These are phyloP conservation scores for Pseudogymnoascus sp. DNA, from an alignment of 2,329 filamentous ascomycete genomes.

Conservation along the genomic window DNA sequence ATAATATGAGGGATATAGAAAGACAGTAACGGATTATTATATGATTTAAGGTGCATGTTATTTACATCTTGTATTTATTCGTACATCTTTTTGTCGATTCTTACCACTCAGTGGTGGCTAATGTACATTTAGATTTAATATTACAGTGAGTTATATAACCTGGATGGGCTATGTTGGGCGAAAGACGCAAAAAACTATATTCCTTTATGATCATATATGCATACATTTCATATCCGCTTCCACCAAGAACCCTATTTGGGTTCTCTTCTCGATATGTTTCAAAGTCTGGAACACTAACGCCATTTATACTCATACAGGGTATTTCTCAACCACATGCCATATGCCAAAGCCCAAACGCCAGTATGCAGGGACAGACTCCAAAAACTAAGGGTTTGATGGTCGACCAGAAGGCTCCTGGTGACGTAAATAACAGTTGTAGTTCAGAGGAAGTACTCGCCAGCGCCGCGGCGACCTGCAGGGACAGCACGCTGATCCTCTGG, in stretches of 20 bases:
- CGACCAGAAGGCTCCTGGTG: constrained; percentile 7
- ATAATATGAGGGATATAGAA: background rate
- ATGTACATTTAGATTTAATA: background rate
- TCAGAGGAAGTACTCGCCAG: constrained; percentile 64
- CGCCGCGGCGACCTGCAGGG: constrained; percentile 60
- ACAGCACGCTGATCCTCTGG: constrained; percentile 77
- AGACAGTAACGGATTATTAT: background rate
- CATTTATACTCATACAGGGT: constrained; percentile 10
- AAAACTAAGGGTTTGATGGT: background rate
- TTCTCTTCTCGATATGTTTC: background rate
- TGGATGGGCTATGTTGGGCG: background rate
- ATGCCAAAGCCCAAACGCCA: constrained; percentile 10
- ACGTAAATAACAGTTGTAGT: constrained; percentile 5
- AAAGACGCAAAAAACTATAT: background rate
- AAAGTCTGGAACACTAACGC: constrained; percentile 5
- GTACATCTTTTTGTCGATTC: background rate
- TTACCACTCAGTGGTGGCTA: background rate
- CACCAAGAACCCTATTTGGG: background rate
- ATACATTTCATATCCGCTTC: constrained; percentile 1
- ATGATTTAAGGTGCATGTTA: background rate
- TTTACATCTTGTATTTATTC: background rate
- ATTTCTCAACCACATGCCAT: constrained; percentile 10
- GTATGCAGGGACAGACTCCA: constrained; percentile 8
- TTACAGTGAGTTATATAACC: background rate
- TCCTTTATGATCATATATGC: constrained; percentile 8